phyloP scores from a whole-genome alignment of 129 eudicot species.

The Helichrysum umbraculigerum region DNA sequence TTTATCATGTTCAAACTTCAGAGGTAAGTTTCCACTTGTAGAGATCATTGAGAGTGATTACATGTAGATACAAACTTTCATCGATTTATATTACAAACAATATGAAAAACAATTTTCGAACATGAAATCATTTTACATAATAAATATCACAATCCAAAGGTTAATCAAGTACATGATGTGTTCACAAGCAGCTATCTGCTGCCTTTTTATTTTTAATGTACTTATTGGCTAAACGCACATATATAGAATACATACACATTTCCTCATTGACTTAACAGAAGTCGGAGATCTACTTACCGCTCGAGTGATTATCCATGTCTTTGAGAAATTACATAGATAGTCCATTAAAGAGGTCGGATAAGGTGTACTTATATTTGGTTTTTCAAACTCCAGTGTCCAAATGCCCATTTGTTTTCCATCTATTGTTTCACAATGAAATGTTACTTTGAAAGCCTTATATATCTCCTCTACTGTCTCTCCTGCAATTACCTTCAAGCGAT shows the following conservation, averaged over 20 bases:
- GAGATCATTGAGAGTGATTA: no score
- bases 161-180: not conserved
- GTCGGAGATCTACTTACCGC: not conserved
- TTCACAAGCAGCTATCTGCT: not conserved
- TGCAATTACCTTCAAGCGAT: conserved; percentile 18
- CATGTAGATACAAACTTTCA: not conserved
- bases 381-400: conserved; percentile 35
- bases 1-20: no score
- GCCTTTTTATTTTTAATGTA: not conserved
- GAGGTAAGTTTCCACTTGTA: no score
- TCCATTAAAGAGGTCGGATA: conserved; percentile 11
- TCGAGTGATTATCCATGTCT: not conserved
- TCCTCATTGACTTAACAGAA: not conserved
- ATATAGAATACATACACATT: not conserved
- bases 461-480: conserved; percentile 18
- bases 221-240: not conserved
- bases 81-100: not conserved
- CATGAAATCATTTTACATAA: not conserved
- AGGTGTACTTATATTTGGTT: conserved; percentile 5
- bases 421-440: conserved; percentile 15
- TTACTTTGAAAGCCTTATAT: not conserved
- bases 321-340: not conserved
- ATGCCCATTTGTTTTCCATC: conserved; percentile 19
- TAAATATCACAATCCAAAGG: not conserved
- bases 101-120: not conserved